These are phyloP conservation scores for Monosporascus sp. DNA, from an alignment of 2,329 filamentous ascomycete genomes.

Conservation along the genomic window DNA sequence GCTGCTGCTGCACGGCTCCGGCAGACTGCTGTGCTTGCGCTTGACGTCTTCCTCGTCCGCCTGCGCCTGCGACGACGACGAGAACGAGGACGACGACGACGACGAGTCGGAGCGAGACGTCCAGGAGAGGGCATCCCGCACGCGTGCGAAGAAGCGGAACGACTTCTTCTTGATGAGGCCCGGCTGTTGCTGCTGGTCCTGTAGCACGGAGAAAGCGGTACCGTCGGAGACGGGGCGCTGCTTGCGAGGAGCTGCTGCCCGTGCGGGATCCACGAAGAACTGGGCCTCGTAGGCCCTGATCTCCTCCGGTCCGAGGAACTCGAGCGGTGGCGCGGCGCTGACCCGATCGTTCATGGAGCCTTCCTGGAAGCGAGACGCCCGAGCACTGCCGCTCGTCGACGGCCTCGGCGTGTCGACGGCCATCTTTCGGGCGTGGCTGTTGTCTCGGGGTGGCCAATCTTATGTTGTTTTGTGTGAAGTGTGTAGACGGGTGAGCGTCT, in stretches of 20 bases:
- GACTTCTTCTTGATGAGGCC: constrained; percentile 22
- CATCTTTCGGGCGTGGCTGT: constrained; percentile 16
- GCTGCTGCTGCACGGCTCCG: constrained; percentile 13
- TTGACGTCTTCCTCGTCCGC: constrained; percentile 1
- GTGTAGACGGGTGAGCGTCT: no score
- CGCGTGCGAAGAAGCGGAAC: constrained; percentile 23
- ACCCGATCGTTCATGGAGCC: constrained; percentile 81
- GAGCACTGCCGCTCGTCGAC: constrained; percentile 33
- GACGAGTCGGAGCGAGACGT: constrained; percentile 3
- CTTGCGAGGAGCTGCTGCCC: neutral
- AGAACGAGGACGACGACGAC: neutral
- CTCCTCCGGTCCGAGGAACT: constrained; percentile 48
- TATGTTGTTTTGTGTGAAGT: no score
- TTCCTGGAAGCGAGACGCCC: constrained; percentile 56
- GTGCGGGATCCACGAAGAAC: constrained; percentile 16
- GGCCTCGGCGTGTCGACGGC: constrained; percentile 23
- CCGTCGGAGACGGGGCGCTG: constrained; percentile 17
- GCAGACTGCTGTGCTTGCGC: constrained; percentile 26
- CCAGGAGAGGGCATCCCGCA: constrained; percentile 22
- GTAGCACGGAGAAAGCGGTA: constrained; percentile 9
- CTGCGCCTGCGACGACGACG: constrained; percentile 10
- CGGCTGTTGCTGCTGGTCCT: constrained; percentile 1
- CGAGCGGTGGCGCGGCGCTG: constrained; percentile 63
- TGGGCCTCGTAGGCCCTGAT: constrained; percentile 23
- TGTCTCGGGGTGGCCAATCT: no score